phyloP scores from a whole-genome alignment of 371 early-diverging fungal genomes.

The Apophysomyces sp. region DNA sequence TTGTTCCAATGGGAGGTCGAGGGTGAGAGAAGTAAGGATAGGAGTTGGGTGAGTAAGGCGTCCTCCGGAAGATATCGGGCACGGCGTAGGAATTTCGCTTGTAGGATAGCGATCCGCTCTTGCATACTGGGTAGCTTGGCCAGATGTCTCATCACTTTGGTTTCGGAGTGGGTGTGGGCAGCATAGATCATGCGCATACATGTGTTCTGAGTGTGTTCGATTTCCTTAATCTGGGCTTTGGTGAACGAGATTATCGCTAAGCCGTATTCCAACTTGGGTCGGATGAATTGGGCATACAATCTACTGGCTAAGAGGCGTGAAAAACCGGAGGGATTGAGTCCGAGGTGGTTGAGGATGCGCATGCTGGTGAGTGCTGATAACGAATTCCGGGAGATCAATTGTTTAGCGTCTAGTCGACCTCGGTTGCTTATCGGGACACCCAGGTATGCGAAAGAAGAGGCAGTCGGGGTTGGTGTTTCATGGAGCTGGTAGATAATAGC shows the following conservation, averaged over 20 bases:
- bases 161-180: constrained; percentile 4
- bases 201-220: constrained; percentile 3
- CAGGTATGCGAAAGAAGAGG: constrained; percentile 9
- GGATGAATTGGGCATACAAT: constrained; percentile 5
- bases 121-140: constrained; percentile 11
- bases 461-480: neutral
- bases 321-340: constrained; percentile 4
- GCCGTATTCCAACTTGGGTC: constrained; percentile 8
- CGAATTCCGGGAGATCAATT: neutral
- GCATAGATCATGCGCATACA: constrained; percentile 18
- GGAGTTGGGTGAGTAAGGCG: neutral
- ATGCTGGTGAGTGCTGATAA: neutral
- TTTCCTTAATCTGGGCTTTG: too few relatives aligned
- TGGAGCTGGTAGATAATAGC: neutral
- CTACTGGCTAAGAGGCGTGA: neutral
- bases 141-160: constrained; percentile 18
- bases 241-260: neutral
- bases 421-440: constrained; percentile 8
- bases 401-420: constrained; percentile 5
- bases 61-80: constrained; percentile 7
- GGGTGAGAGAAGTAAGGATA: neutral
- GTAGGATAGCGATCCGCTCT: neutral
- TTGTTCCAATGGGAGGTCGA: neutral
- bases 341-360: constrained; percentile 1
- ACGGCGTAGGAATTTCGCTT: constrained; percentile 4